Percentiles rank a stretch among this genome's conserved stretches.
phyloP scores from a whole-genome alignment of 495 filamentous ascomycete genomes.

The Penicillium nucicola region DNA sequence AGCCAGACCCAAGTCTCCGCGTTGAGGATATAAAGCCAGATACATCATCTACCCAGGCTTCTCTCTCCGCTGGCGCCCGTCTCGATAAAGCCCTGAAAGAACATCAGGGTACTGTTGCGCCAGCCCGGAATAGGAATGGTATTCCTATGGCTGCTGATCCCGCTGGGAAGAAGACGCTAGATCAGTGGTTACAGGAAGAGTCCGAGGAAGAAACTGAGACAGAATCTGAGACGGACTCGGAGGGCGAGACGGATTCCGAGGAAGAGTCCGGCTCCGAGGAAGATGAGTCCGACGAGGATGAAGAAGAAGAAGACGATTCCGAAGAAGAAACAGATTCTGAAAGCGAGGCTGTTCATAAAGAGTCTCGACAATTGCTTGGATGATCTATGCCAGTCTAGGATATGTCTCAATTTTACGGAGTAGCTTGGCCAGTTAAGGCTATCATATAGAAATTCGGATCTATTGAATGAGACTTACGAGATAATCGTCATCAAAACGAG shows the following conservation, averaged over 20 bases:
- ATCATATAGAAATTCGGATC: too few species aligned
- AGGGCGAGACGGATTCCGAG: conserved; percentile 48
- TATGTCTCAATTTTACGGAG: conserved; percentile 1
- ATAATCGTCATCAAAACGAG: background rate
- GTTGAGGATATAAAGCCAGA: conserved; percentile 40
- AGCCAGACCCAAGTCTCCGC: conserved; percentile 74
- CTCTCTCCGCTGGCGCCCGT: conserved; percentile 59
- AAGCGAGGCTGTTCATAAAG: conserved; percentile 24
- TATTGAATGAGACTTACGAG: too few species aligned
- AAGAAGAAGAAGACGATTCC: conserved; percentile 48
- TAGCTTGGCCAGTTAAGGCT: background rate
- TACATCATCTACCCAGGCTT: conserved; percentile 17
- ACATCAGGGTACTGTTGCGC: conserved; percentile 27
- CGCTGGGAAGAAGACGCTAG: conserved; percentile 64
- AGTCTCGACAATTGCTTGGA: conserved; percentile 21
- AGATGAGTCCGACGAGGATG: conserved; percentile 40
- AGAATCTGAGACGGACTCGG: conserved; percentile 44
- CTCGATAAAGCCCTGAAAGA: conserved; percentile 56
- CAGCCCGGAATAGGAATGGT: conserved; percentile 16
- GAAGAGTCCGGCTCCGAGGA: conserved; percentile 40
- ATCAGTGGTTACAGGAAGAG: conserved; percentile 77
- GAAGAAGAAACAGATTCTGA: conserved; percentile 41
- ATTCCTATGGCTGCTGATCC: conserved; percentile 6
- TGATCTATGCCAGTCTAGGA: background rate
- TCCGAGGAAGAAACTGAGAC: conserved; percentile 37